These are phyloP conservation scores for Penicillium glabrum DNA, from an alignment of 2,329 filamentous ascomycete genomes.

Conservation along the genomic window DNA sequence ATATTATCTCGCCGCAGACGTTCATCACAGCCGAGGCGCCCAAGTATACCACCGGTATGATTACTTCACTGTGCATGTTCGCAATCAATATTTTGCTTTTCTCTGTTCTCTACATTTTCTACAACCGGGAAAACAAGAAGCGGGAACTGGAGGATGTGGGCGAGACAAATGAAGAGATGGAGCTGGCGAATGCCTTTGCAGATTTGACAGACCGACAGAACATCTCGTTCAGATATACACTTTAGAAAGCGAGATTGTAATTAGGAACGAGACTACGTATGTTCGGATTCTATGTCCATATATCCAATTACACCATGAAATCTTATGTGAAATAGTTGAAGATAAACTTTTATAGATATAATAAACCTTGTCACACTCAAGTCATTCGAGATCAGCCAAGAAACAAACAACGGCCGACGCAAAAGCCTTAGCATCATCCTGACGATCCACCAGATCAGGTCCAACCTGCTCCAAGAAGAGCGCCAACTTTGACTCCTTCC, in stretches of 20 bases:
- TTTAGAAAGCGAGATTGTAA: not conserved
- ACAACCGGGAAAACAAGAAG: not conserved
- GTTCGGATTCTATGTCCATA: not conserved
- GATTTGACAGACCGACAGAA: constrained; percentile 11
- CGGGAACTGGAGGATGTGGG: not conserved
- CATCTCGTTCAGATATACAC: not conserved
- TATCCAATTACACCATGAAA: not conserved
- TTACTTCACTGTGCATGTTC: not conserved
- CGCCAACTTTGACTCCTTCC: constrained; percentile 25
- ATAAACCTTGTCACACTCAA: not conserved
- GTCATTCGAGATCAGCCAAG: constrained; percentile 21
- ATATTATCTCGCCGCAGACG: constrained; percentile 19
- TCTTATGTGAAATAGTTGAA: not conserved
- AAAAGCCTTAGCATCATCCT: constrained; percentile 24
- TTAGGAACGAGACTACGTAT: not conserved
- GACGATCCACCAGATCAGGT: constrained; percentile 17
- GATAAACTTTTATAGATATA: not conserved
- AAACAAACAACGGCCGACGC: constrained; percentile 25
- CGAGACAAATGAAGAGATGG: constrained; percentile 1
- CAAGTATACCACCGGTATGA: constrained; percentile 8
- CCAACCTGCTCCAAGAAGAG: constrained; percentile 25
- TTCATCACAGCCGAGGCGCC: constrained; percentile 18
- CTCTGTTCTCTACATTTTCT: not conserved
- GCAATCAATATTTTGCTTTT: not conserved
- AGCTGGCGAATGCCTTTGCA: constrained; percentile 8